Conservation (phyloP, 2,329 filamentous ascomycete genomes). For the Akanthomyces dipterigenus region DNA sequence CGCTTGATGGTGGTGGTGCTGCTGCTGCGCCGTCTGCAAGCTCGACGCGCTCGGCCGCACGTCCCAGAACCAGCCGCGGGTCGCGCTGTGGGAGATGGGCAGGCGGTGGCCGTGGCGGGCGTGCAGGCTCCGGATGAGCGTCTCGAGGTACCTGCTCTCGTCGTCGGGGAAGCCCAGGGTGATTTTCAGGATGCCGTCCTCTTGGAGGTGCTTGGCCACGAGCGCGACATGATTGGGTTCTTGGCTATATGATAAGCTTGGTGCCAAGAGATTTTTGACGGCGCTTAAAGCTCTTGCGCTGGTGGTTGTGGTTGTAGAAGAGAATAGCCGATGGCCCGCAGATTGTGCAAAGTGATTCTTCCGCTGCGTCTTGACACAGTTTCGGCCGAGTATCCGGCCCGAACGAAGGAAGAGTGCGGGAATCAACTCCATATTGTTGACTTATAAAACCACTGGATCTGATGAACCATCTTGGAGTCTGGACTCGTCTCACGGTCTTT, state of each 20-base stretch:
- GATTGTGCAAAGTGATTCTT: neutral
- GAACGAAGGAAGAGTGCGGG: neutral
- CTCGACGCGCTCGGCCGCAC: conserved; percentile 24
- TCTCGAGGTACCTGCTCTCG: conserved; percentile 27
- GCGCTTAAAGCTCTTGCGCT: neutral
- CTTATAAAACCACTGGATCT: neutral
- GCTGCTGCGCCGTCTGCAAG: conserved; percentile 24
- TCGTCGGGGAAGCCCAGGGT: conserved; percentile 26
- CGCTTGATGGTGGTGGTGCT: conserved; percentile 29
- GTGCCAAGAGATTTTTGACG: neutral
- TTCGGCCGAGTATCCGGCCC: neutral
- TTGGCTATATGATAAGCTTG: neutral
- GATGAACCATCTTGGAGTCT: neutral
- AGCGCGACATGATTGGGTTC: neutral
- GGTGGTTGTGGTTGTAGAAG: neutral
- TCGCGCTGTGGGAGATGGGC: conserved; percentile 34
- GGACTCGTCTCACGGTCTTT: neutral
- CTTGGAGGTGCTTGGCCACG: neutral
- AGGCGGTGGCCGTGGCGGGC: conserved; percentile 27
- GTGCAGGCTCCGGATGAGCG: conserved; percentile 28
- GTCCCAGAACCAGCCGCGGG: conserved; percentile 38
- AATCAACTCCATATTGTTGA: neutral
- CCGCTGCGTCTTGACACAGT: neutral
- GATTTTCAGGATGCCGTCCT: conserved; percentile 30
- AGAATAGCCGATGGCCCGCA: neutral